Conservation (phyloP, 257 asterid species). For the Capsicum chinense region DNA sequence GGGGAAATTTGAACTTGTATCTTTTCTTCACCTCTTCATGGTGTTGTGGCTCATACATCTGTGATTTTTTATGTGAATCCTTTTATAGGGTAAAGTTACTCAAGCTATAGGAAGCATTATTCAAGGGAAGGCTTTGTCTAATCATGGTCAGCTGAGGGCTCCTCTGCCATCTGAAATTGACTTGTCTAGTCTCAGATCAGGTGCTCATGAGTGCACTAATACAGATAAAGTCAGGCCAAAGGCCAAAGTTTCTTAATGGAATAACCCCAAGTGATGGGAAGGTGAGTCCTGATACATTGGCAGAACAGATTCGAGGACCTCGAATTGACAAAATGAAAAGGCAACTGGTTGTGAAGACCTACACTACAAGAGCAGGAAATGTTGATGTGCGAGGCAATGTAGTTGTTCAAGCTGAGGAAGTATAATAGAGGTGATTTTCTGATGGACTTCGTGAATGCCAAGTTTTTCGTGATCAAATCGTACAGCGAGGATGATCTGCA, state of each 20-base stretch:
- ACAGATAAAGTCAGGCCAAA: constrained; percentile 45
- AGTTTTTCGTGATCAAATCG: constrained; percentile 89
- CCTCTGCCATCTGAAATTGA: constrained; percentile 53
- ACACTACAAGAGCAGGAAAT: constrained; percentile 71
- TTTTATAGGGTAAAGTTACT: constrained; percentile 58
- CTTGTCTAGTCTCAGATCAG: constrained; percentile 48
- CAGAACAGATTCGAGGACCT: constrained; percentile 54
- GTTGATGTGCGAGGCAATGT: constrained; percentile 82
- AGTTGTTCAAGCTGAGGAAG: constrained; percentile 54
- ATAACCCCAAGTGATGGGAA: constrained; percentile 47
- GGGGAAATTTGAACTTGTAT: not conserved
- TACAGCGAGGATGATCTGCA: constrained; percentile 96
- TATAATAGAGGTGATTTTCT: constrained; percentile 66
- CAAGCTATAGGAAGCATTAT: constrained; percentile 52
- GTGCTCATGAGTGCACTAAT: constrained; percentile 41
- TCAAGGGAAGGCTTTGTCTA: constrained; percentile 54
- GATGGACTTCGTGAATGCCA: constrained; percentile 59
- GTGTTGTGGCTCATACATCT: constrained; percentile 3
- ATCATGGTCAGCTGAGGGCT: constrained; percentile 51
- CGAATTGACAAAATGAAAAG: constrained; percentile 52
- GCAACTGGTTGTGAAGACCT: constrained; percentile 68
- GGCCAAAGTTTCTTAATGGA: constrained; percentile 48
- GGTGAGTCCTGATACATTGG: constrained; percentile 43
- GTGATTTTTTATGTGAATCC: constrained; percentile 13
- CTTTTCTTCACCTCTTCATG: not conserved